These are phyloP conservation scores for Piper betle DNA, from an alignment of 164 flowering plant species.

Conservation along the genomic window DNA sequence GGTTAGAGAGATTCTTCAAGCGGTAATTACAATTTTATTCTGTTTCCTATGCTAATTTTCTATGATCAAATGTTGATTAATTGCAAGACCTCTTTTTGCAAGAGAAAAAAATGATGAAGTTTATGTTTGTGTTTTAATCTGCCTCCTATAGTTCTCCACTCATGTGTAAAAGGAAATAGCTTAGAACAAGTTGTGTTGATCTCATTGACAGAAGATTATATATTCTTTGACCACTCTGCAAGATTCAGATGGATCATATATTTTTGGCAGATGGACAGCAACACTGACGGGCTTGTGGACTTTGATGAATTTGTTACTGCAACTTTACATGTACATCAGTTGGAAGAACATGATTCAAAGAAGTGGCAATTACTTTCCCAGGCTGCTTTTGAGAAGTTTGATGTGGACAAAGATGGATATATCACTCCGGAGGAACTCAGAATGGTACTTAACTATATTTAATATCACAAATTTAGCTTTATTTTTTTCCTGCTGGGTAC, in stretches of 20 bases:
- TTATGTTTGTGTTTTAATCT: background rate
- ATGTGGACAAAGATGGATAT: conserved; percentile 86
- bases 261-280: conserved; percentile 76
- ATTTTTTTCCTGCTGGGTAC: too few species aligned
- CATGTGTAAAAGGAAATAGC: background rate
- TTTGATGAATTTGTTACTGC: conserved; percentile 97
- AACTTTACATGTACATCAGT: conserved; percentile 80
- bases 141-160: background rate
- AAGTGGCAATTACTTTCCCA: conserved; percentile 75
- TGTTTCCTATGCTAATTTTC: background rate
- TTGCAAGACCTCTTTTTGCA: too few species aligned
- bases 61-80: too few species aligned
- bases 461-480: background rate
- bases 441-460: conserved; percentile 34
- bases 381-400: conserved; percentile 93
- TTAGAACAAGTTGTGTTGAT: too few species aligned
- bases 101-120: background rate
- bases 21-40: conserved; percentile 28
- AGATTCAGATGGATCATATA: background rate
- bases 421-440: conserved; percentile 89
- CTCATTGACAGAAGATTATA: too few species aligned
- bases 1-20: conserved; percentile 84
- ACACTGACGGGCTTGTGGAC: conserved; percentile 94
- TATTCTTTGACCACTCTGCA: background rate
- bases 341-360: conserved; percentile 76